A percentile compares a stretch with the other conserved stretches of the same genome.
Conservation (phyloP, 208 protist genomes). For the Herpetomonas samuelpessoai region DNA sequence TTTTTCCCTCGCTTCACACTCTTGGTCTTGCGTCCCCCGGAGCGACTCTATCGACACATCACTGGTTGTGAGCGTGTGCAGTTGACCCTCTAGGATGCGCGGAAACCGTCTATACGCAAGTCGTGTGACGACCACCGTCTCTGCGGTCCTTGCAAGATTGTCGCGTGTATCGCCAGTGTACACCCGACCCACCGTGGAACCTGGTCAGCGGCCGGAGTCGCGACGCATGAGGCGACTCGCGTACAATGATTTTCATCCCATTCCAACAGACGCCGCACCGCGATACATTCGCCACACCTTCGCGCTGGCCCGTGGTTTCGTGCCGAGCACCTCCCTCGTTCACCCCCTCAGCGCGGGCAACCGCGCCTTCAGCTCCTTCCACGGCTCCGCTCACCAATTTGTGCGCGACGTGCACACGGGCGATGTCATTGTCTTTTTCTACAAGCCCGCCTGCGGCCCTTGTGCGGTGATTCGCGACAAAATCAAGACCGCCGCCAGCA, state of each 20-base stretch:
- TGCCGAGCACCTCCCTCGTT: conserved; percentile 13
- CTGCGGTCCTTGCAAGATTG: neutral
- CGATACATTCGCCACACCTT: conserved; percentile 17
- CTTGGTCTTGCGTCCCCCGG: too few species aligned
- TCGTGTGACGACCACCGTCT: neutral
- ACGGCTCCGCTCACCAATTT: conserved; percentile 43
- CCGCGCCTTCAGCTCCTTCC: conserved; percentile 40
- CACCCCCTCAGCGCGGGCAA: conserved; percentile 4
- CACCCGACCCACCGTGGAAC: too few species aligned
- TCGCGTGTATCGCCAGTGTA: too few species aligned
- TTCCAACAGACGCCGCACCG: conserved; percentile 13
- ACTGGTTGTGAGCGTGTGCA: too few species aligned
- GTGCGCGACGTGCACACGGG: conserved; percentile 27
- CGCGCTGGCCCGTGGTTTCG: conserved; percentile 14
- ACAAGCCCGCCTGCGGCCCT: conserved; percentile 61
- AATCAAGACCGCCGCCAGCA: conserved; percentile 34
- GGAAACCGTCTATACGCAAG: neutral
- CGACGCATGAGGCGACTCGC: neutral
- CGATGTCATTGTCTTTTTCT: conserved; percentile 74
- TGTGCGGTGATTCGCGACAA: conserved; percentile 49
- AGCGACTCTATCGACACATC: too few species aligned
- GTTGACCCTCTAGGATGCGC: too few species aligned
- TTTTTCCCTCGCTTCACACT: too few species aligned
- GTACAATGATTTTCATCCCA: conserved; percentile 16
- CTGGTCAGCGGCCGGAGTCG: too few species aligned